Percentiles rank a stretch among this genome's conserved stretches.
These are phyloP conservation scores for Mallotus japonicus DNA, from an alignment of 441 rosid species.

Conservation along the genomic window DNA sequence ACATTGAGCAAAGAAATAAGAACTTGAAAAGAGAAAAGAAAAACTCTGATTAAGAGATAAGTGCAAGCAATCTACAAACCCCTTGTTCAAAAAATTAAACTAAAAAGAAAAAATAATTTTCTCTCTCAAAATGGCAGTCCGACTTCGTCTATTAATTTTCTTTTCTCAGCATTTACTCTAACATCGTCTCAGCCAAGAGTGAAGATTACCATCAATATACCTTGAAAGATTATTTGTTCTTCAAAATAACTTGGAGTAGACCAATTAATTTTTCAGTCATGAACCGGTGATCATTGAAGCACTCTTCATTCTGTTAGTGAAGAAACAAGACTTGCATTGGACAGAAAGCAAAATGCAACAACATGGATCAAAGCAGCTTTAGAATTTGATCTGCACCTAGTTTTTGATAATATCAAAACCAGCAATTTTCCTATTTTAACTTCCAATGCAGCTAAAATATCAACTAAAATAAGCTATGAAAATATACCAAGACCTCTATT, in stretches of 20 bases:
- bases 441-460: neutral
- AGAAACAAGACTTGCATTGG: slow-evolving; percentile 35
- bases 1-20: neutral
- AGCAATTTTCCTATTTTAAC: slow-evolving; percentile 3
- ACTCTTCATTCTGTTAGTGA: slow-evolving; percentile 17
- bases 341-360: slow-evolving; percentile 50
- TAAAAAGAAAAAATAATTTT: no score
- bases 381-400: slow-evolving; percentile 52
- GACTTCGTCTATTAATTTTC: no score
- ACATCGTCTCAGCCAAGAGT: slow-evolving; percentile 41
- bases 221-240: slow-evolving; percentile 52
- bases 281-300: slow-evolving; percentile 22
- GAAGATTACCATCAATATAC: slow-evolving; percentile 40
- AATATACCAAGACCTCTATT: slow-evolving; percentile 13
- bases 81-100: no score
- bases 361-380: slow-evolving; percentile 63
- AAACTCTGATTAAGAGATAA: neutral
- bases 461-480: slow-evolving; percentile 2
- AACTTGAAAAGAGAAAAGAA: neutral
- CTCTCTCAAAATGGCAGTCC: no score
- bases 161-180: slow-evolving; percentile 47
- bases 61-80: slow-evolving; percentile 33
- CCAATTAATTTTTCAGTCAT: slow-evolving; percentile 43
- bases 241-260: slow-evolving; percentile 54
- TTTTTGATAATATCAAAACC: slow-evolving; percentile 24